Conservation (phyloP, 2,329 filamentous ascomycete genomes). For the Pseudocercospora macadamiae region DNA sequence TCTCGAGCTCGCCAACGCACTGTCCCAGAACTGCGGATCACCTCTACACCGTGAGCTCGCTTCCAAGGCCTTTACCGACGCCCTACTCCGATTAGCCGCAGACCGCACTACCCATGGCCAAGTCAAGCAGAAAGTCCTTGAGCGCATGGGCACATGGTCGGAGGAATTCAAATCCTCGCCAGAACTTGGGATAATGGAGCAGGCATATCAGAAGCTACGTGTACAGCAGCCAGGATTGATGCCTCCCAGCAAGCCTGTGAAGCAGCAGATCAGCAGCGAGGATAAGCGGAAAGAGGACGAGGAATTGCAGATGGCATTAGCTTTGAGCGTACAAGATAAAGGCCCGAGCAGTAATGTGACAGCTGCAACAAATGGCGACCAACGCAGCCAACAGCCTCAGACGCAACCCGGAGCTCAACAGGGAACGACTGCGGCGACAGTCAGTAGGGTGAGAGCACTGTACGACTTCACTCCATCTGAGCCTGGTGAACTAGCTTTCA, state of each 20-base stretch:
- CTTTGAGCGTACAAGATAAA: conserved; percentile 89
- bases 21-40: conserved; percentile 88
- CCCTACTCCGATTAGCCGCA: conserved; percentile 83
- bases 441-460: conserved; percentile 88
- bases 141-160: conserved; percentile 94
- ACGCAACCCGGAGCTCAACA: conserved; percentile 51
- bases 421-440: conserved; percentile 92
- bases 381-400: conserved; percentile 41
- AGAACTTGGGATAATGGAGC: conserved; percentile 95
- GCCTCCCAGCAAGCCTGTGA: conserved; percentile 83
- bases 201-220: conserved; percentile 88
- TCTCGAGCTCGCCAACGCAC: conserved; percentile 86
- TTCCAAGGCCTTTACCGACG: conserved; percentile 91
- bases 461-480: conserved; percentile 96
- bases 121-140: conserved; percentile 95
- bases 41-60: conserved; percentile 87
- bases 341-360: conserved; percentile 35
- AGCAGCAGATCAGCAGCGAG: conserved; percentile 84
- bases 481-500: conserved; percentile 90
- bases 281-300: conserved; percentile 96
- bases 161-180: conserved; percentile 90
- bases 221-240: conserved; percentile 77
- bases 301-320: conserved; percentile 93
- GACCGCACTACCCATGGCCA: conserved; percentile 94
- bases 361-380: conserved; percentile 31